Conservation (phyloP, 257 asterid species). For the Solanum bulbocastanum region DNA sequence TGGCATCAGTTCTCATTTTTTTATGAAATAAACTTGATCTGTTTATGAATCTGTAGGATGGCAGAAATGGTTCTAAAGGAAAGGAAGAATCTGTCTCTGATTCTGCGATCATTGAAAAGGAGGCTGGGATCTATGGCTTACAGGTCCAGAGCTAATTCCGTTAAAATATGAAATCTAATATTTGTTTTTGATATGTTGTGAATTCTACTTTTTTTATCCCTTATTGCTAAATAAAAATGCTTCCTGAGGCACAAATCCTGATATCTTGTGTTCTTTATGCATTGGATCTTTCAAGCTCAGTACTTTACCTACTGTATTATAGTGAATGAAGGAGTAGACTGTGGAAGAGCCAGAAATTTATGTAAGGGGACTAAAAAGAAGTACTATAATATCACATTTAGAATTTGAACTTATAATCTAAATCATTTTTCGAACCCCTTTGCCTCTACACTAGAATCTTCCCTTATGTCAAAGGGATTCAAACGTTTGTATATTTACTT, state of each 20-base stretch:
- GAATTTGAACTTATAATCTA: background rate
- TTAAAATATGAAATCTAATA: background rate
- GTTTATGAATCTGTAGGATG: slow-evolving; percentile 28
- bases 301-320: background rate
- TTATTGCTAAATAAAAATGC: background rate
- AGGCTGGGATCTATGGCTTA: slow-evolving; percentile 68
- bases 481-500: background rate
- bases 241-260: background rate
- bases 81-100: slow-evolving; percentile 36
- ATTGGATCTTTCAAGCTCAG: background rate
- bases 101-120: slow-evolving; percentile 54
- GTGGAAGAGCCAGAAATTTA: background rate
- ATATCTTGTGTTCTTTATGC: background rate
- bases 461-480: background rate
- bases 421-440: background rate
- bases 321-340: background rate
- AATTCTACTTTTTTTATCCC: background rate
- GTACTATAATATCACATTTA: background rate
- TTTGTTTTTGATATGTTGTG: background rate
- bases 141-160: slow-evolving; percentile 39
- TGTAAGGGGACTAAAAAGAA: background rate
- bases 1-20: background rate
- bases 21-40: background rate
- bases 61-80: slow-evolving; percentile 20
- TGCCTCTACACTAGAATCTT: background rate